These are phyloP conservation scores for Aspergillus sp. DNA, from an alignment of 2,329 filamentous ascomycete genomes.

Conservation along the genomic window DNA sequence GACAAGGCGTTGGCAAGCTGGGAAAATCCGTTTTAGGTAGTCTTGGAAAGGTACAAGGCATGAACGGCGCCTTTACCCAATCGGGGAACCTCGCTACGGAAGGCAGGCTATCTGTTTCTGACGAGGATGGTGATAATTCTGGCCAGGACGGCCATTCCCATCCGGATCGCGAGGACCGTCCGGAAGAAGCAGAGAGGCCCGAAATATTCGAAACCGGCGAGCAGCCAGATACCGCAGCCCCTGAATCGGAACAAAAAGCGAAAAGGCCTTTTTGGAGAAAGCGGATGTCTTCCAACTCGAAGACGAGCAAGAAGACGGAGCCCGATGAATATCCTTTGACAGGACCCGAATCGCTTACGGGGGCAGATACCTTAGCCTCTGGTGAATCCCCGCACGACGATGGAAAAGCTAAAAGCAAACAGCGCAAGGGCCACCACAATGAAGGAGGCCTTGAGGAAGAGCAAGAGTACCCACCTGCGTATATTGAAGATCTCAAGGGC, in stretches of 20 bases:
- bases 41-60: constrained; percentile 30
- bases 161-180: neutral
- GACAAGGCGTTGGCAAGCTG: constrained; percentile 40
- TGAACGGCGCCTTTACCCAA: constrained; percentile 27
- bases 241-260: constrained; percentile 6
- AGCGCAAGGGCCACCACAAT: constrained; percentile 11
- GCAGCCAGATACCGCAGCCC: neutral
- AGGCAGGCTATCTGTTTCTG: constrained; percentile 2
- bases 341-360: constrained; percentile 20
- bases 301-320: constrained; percentile 14
- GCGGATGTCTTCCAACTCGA: constrained; percentile 24
- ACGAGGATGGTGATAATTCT: neutral
- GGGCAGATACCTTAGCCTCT: constrained; percentile 3
- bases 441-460: constrained; percentile 19
- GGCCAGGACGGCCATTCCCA: neutral
- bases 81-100: constrained; percentile 26
- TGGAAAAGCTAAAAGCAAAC: constrained; percentile 5
- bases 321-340: constrained; percentile 32
- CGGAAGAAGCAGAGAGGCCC: constrained; percentile 3
- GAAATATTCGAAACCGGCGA: constrained; percentile 5
- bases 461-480: constrained; percentile 53
- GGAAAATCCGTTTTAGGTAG: constrained; percentile 40
- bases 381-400: constrained; percentile 3
- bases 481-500: constrained; percentile 54
- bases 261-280: constrained; percentile 28